Percentiles rank a stretch among this genome's conserved stretches.
Evolutionary conservation across 805 yeast genomes (phyloP).

Genomic region (Hanseniaspora hatyaiensis): DNA sequence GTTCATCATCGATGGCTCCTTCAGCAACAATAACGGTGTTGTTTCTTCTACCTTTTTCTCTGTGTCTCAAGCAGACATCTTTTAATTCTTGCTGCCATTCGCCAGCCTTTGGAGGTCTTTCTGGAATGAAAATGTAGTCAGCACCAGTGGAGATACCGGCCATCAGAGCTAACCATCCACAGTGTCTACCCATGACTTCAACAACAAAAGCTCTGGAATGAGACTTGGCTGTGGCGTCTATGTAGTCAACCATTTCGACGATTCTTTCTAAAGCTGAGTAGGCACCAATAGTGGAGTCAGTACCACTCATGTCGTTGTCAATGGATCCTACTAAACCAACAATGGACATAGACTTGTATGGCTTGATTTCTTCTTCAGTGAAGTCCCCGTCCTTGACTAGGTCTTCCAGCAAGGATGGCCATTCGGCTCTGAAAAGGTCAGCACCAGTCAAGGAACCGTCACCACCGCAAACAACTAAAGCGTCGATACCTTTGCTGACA

Average conservation of each 20-base stretch:
- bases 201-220: slow-evolving; percentile 76
- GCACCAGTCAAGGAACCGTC: slow-evolving; percentile 98
- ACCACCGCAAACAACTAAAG: slow-evolving; percentile 93
- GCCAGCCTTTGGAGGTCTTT: slow-evolving; percentile 52
- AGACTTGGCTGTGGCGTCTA: slow-evolving; percentile 73
- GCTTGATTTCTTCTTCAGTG: slow-evolving; percentile 46
- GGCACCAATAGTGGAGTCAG: slow-evolving; percentile 95
- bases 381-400: slow-evolving; percentile 47
- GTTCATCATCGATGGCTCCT: slow-evolving; percentile 64
- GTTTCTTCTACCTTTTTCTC: slow-evolving; percentile 62
- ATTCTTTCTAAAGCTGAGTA: slow-evolving; percentile 87
- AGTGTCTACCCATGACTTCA: slow-evolving; percentile 83
- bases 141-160: slow-evolving; percentile 74
- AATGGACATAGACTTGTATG: slow-evolving; percentile 63
- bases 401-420: slow-evolving; percentile 81
- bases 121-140: slow-evolving; percentile 71
- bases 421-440: slow-evolving; percentile 81
- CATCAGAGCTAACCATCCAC: slow-evolving; percentile 80
- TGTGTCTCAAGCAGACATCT: slow-evolving; percentile 50
- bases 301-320: slow-evolving; percentile 94
- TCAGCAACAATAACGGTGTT: slow-evolving; percentile 75
- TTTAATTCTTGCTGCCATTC: slow-evolving; percentile 62
- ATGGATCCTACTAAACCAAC: slow-evolving; percentile 94
- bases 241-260: slow-evolving; percentile 78
- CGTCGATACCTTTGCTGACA: slow-evolving; percentile 82